phyloP scores from a whole-genome alignment of 148 eudicot genomes.

The Simmondsia chinensis region DNA sequence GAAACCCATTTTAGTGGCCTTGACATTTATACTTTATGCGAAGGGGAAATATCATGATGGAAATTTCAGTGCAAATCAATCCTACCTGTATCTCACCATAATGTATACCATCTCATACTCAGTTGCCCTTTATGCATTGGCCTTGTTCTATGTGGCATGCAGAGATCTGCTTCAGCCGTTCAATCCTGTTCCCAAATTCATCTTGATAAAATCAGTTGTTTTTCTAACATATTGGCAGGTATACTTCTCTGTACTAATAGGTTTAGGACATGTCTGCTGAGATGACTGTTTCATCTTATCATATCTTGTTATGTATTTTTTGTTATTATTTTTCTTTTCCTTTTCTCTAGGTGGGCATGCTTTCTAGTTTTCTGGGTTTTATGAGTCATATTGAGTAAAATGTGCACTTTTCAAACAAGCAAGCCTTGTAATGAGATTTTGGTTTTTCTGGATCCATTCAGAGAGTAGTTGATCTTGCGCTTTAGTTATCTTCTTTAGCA shows the following conservation, averaged over 20 bases:
- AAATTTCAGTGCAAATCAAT: conserved; percentile 73
- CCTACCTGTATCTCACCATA: conserved; percentile 89
- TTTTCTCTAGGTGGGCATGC: no score
- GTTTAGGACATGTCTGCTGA: neutral
- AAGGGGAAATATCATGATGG: conserved; percentile 94
- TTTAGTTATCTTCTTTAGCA: no score
- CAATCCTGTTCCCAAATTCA: conserved; percentile 96
- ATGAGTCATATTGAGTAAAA: no score
- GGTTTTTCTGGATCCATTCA: no score
- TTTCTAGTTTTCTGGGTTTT: no score
- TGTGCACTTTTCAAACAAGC: no score
- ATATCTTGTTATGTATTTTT: no score
- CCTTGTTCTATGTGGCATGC: conserved; percentile 92
- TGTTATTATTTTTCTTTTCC: no score
- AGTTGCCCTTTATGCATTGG: conserved; percentile 83
- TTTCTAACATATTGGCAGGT: conserved; percentile 99
- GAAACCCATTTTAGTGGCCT: conserved; percentile 75
- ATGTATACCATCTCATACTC: conserved; percentile 86
- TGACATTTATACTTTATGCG: conserved; percentile 77
- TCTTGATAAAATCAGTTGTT: conserved; percentile 88
- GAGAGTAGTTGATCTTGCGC: no score
- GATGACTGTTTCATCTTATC: neutral
- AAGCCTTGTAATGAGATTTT: no score
- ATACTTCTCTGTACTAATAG: conserved; percentile 4
- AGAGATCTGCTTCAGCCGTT: conserved; percentile 90